Evolutionary conservation across 176 grass and related monocot species (phyloP).

Genomic region (Avena atlantica): DNA sequence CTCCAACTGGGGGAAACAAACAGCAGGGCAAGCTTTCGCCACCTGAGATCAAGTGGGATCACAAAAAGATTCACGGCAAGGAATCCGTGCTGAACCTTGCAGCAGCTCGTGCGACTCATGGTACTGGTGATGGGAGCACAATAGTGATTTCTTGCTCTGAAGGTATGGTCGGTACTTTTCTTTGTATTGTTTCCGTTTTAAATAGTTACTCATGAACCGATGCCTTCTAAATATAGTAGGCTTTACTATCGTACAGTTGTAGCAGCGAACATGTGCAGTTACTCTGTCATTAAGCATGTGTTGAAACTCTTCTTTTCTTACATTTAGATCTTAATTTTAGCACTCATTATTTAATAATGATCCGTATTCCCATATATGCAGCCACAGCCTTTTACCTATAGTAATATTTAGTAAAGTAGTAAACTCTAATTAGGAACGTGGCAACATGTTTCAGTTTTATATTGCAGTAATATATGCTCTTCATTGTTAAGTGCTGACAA

Average conservation of each 20-base stretch:
- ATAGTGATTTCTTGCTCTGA: slow-evolving; percentile 91
- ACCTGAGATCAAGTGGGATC: slow-evolving; percentile 93
- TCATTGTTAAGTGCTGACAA: background rate
- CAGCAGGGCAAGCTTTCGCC: slow-evolving; percentile 71
- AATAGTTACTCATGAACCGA: background rate
- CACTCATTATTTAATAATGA: background rate
- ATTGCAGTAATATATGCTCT: background rate
- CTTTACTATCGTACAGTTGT: background rate
- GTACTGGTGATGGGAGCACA: slow-evolving; percentile 85
- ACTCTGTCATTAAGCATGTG: background rate
- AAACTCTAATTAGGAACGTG: background rate
- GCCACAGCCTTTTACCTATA: background rate
- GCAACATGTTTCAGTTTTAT: background rate
- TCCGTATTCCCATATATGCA: background rate
- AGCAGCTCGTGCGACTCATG: slow-evolving; percentile 73
- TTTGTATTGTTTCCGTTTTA: background rate
- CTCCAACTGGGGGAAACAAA: slow-evolving; percentile 57
- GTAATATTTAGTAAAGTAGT: background rate
- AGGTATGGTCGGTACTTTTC: slow-evolving; percentile 45
- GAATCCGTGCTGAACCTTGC: slow-evolving; percentile 83
- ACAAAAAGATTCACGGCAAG: slow-evolving; percentile 81
- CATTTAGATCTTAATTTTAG: background rate
- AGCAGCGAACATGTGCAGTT: background rate
- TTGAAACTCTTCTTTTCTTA: background rate
- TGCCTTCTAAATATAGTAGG: background rate